These are phyloP conservation scores for Venturia effusa DNA, from an alignment of 2,329 filamentous ascomycete genomes.

Conservation along the genomic window DNA sequence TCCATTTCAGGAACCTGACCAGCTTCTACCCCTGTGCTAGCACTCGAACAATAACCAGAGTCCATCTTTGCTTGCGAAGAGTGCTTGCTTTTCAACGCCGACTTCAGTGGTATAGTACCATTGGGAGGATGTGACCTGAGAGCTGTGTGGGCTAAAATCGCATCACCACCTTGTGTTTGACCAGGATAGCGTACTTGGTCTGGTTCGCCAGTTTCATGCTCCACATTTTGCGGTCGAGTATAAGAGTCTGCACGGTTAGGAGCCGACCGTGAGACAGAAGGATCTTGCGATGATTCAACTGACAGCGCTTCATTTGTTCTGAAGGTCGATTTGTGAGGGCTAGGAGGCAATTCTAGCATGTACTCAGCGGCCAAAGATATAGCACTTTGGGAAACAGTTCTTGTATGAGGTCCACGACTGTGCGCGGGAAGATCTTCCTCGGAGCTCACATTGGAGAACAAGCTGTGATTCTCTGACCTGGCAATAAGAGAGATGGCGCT, in stretches of 20 bases:
- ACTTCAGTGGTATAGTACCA: background rate
- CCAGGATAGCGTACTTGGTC: background rate
- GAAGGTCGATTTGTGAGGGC: conserved; percentile 14
- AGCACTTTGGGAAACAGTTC: conserved; percentile 3
- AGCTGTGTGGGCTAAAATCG: background rate
- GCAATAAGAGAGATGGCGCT: background rate
- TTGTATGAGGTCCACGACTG: background rate
- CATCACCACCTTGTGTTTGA: background rate
- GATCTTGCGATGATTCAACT: background rate
- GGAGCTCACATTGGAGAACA: background rate
- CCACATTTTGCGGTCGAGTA: background rate
- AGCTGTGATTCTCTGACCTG: background rate
- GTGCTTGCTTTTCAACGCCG: background rate
- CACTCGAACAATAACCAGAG: conserved; percentile 30
- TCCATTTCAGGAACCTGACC: background rate
- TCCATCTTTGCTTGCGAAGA: conserved; percentile 23
- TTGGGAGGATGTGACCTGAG: conserved; percentile 4
- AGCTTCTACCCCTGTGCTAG: conserved; percentile 15
- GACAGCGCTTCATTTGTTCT: background rate
- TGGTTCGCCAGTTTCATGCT: background rate
- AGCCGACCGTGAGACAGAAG: background rate
- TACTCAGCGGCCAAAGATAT: conserved; percentile 17
- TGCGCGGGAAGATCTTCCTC: background rate
- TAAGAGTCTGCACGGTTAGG: background rate
- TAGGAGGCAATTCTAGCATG: conserved; percentile 15